Evolutionary conservation across 116 monocot species (phyloP), one percentile per base, ranked within the genome.

Genomic region (Trichopus zeylanicus): DNA sequence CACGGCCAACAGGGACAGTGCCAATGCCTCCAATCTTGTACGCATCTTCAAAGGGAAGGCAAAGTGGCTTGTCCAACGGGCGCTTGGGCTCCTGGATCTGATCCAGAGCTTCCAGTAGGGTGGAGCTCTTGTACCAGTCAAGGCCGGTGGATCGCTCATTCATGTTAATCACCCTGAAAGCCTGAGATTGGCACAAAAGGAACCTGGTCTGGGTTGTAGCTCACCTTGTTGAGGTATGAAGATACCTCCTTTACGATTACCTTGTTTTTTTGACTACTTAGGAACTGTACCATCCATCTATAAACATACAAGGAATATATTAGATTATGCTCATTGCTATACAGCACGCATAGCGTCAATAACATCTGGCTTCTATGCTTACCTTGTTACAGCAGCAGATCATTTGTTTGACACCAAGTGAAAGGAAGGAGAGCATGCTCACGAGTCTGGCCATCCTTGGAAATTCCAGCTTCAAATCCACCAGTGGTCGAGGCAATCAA

Each of bases 21-120:
- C 74, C 75, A 26, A 75, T 75, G 7, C 75, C 75, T 3, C 75
- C 75, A 58, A 75, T 75, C 63, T 75, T 75, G 75, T 74, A 74
- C 23, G 67, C 67, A n/a, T 74, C 74, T 49, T 74, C 67, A 26
- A 74, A 62, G 12, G 74, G 74, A 24, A 74, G 74, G 31, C 67
- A 67, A 9, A 67, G 74, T 13, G 74, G 67, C 67, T 74, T 74
- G 55, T 74, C 74, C 1, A 68, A 24, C 0, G 74, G 74, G 7
- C 74, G 53, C 49, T 74, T 74, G 10, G 74, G 68, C 42, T 74
- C 74, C 12, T 29, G 33, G 58, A 74, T 49, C n/a, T n/a, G n/a
- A n/a, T n/a, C n/a, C n/a, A n/a, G n/a, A n/a, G n/a, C n/a, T n/a
- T n/a, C n/a, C n/a, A 74, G 63, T 0, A 74, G 74, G 0, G 73